These are phyloP conservation scores for Yamadazyma aaseri DNA, from an alignment of 1,139 yeast species.

Conservation along the genomic window DNA sequence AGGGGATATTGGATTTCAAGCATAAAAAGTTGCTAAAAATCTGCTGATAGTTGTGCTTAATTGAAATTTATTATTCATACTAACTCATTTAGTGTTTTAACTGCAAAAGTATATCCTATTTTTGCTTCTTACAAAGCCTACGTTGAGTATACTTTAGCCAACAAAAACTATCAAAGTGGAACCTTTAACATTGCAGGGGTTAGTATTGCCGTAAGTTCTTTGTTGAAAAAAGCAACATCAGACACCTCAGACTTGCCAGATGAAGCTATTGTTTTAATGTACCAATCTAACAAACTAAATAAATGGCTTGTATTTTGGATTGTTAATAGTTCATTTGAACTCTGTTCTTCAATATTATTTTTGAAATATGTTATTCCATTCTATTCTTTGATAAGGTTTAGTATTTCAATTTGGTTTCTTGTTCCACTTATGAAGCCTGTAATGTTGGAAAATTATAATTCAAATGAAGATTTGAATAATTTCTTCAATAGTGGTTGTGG, in stretches of 20 bases:
- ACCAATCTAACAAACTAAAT: constrained; percentile 30
- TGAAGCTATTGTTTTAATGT: constrained; percentile 19
- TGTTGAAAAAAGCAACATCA: constrained; percentile 25
- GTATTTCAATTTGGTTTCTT: constrained; percentile 52
- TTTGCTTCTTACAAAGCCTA: constrained; percentile 54
- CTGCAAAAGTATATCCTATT: constrained; percentile 51
- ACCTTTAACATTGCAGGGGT: constrained; percentile 35
- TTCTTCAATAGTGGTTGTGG: constrained; percentile 40
- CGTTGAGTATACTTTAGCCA: constrained; percentile 34
- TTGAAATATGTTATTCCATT: constrained; percentile 47
- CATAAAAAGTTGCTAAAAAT: no score
- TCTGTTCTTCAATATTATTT: constrained; percentile 31
- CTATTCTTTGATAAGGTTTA: constrained; percentile 39
- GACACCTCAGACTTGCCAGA: constrained; percentile 9
- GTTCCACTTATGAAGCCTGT: constrained; percentile 35
- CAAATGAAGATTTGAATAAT: constrained; percentile 21
- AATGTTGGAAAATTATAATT: constrained; percentile 7
- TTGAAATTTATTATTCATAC: constrained; percentile 1
- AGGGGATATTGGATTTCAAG: neutral
- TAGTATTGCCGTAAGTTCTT: constrained; percentile 31
- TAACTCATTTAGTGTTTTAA: constrained; percentile 14
- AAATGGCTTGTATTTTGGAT: constrained; percentile 66
- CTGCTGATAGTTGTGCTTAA: no score
- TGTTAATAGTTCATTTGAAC: constrained; percentile 36
- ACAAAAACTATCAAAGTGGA: constrained; percentile 22